Evolutionary conservation across 2,329 filamentous ascomycete genomes (phyloP), one percentile per base, ranked within the genome.

Genomic region (Phialophora verrucosa): DNA sequence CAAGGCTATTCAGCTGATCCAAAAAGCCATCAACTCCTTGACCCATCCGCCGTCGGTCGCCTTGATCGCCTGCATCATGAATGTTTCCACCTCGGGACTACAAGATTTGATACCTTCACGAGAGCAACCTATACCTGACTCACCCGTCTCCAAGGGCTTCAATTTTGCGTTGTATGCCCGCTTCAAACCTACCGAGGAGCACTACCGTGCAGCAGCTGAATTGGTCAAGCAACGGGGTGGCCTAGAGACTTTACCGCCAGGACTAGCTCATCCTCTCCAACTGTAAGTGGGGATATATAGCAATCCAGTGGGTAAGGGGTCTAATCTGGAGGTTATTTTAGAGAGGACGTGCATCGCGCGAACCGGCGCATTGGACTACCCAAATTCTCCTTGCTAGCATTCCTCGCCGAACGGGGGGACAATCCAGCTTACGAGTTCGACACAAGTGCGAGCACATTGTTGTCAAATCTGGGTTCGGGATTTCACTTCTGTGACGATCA

Each of bases 21-120:
- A 58, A 31, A 6, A 51, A 44, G 61, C 51, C 17, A 25, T 63
- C 8, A 17, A n/a, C 17, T 31, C 44, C 7, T 31, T 63, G 35
- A 14, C 32, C 27, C 32, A 42, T 27, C 32, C 61, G 25, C 61
- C 61, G 2, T 58, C 61, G 12, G 27, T 12, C 11, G 38, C 29
- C 14, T 31, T 63, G n/a, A 44, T 63, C 20, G 12, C 51, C 27
- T 44, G 53, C 31, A 63, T 63, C 38, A 63, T 57, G 53, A 57
- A 63, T 20, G 29, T 63, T 7, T 53, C 35, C 61, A 58, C 25
- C 51, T 53, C 31, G 35, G 54, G 42, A 38, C n/a, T 17, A 38
- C 32, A 11, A n/a, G 54, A 47, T 20, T 11, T 49, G 49, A 29
- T 29, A n/a, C 20, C 61, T 29, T 4, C 8, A 14, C 25, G 10